These are phyloP conservation scores for Lineolata rhizophorae DNA, from an alignment of 495 filamentous ascomycete species.

Conservation along the genomic window DNA sequence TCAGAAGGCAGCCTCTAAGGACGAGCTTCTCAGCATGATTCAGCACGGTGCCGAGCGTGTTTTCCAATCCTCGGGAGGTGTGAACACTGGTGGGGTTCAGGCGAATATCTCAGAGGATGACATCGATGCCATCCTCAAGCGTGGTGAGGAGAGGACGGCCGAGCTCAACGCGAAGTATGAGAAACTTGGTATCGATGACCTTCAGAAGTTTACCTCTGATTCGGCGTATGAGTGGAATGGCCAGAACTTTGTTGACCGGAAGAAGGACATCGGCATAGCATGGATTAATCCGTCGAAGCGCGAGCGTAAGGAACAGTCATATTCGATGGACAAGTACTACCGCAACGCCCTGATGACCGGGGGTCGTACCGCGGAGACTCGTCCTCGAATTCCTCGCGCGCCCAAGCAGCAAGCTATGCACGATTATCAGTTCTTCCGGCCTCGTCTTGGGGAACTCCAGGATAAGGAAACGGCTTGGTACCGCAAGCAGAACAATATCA, in stretches of 20 bases:
- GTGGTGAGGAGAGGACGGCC: constrained; percentile 75
- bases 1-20: constrained; percentile 77
- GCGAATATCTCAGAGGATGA: constrained; percentile 56
- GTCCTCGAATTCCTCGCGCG: constrained; percentile 86
- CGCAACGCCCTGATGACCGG: constrained; percentile 74
- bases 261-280: constrained; percentile 82
- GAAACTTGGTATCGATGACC: constrained; percentile 91
- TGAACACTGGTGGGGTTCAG: constrained; percentile 25
- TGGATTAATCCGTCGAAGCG: constrained; percentile 99
- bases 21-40: constrained; percentile 93
- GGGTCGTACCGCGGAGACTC: constrained; percentile 64
- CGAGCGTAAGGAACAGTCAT: constrained; percentile 92
- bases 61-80: constrained; percentile 46
- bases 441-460: constrained; percentile 63
- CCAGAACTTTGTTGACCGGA: constrained; percentile 69
- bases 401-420: constrained; percentile 83
- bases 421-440: constrained; percentile 94
- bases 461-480: constrained; percentile 91
- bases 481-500: constrained; percentile 87
- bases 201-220: constrained; percentile 95
- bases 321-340: constrained; percentile 98
- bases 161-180: constrained; percentile 84
- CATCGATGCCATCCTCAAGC: constrained; percentile 67
- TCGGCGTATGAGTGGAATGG: constrained; percentile 98
- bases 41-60: constrained; percentile 94